Evolutionary conservation across 768 basidiomycete genomes (phyloP), one percentile per base, ranked within the genome.

Genomic region (Gelatoporia subvermispora): DNA sequence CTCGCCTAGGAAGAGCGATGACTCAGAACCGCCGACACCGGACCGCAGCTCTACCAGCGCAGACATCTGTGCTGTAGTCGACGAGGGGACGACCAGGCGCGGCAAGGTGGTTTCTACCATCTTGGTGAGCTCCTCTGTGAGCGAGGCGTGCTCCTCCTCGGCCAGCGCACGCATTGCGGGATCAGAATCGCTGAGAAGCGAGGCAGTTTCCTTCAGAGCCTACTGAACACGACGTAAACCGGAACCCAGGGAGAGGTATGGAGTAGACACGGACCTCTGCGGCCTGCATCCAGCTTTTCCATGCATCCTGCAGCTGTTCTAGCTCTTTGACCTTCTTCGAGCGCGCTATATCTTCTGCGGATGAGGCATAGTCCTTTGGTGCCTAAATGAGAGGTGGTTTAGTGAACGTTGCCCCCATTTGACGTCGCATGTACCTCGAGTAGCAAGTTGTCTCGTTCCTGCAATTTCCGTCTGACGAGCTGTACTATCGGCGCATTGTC

Each of bases 41-140:
- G 93, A 81, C 59, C 95, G 95, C 41, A 98, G 71, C 58, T 98
- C 95, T 52, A 99, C 70, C 43, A 97, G 72, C 2, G 90, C 91
- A 9, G 87, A 85, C 15, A 90, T 70, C 2, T 76, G 65, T 0
- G 70, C 68, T 1, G 90, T 91, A 3, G 74, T 55, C 0, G 88
- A 88, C 0, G 81, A 69, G 0, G 90, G 92, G 2, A 89, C 73
- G 48, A 95, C 79, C 2, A 93, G 74, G 0, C 74, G 56, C 0
- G 92, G 89, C 57, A 94, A 82, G 0, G 74, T 79, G 1, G 56
- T 53, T 7, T 66, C 56, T 41, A 68, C 59, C 45, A 64, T 54
- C 4, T 24, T 43, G 9, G 61, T 28, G 18, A 74, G 57, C 41
- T 57, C 62, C 17, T 58, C 48, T 2, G 69, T 62, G 41, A 89